Conservation (phyloP, 768 basidiomycete species). For the Saitozyma sp. region DNA sequence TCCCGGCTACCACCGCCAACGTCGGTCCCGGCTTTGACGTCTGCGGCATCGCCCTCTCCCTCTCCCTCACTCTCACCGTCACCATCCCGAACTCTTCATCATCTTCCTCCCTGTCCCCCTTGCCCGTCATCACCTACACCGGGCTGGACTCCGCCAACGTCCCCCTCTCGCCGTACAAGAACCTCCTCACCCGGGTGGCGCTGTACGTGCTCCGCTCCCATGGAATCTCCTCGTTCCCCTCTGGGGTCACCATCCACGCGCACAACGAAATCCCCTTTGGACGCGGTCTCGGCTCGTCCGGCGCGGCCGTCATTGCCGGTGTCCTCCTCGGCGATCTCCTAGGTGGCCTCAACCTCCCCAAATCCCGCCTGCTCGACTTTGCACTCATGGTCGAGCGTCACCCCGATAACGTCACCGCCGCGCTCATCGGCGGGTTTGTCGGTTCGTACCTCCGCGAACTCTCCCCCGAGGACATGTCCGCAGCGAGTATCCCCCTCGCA, state of each 20-base stretch:
- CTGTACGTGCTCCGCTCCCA: slow-evolving; percentile 97
- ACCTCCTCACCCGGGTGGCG: slow-evolving; percentile 93
- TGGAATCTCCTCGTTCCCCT: slow-evolving; percentile 70
- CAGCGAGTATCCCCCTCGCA: slow-evolving; percentile 85
- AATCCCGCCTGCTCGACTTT: slow-evolving; percentile 80
- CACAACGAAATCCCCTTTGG: slow-evolving; percentile 97
- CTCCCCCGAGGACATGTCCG: slow-evolving; percentile 73
- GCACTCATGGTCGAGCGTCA: slow-evolving; percentile 99
- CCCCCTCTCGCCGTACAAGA: slow-evolving; percentile 91
- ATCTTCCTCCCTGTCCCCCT: slow-evolving; percentile 29
- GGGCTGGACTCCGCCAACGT: slow-evolving; percentile 90
- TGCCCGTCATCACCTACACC: slow-evolving; percentile 69
- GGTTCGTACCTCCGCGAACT: slow-evolving; percentile 93
- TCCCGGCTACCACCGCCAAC: slow-evolving; percentile 98
- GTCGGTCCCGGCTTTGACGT: slow-evolving; percentile 99
- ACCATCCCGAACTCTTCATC: slow-evolving; percentile 52
- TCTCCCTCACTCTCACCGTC: slow-evolving; percentile 75
- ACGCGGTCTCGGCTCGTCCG: slow-evolving; percentile 93
- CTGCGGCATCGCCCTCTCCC: slow-evolving; percentile 92
- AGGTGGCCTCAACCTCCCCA: slow-evolving; percentile 69
- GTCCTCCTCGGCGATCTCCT: slow-evolving; percentile 85
- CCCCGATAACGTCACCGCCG: slow-evolving; percentile 98
- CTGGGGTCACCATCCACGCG: slow-evolving; percentile 70
- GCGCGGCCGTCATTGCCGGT: slow-evolving; percentile 97
- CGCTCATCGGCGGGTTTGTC: slow-evolving; percentile 93